Conservation (phyloP, 805 yeast species). For the Ogataea allantospora region DNA sequence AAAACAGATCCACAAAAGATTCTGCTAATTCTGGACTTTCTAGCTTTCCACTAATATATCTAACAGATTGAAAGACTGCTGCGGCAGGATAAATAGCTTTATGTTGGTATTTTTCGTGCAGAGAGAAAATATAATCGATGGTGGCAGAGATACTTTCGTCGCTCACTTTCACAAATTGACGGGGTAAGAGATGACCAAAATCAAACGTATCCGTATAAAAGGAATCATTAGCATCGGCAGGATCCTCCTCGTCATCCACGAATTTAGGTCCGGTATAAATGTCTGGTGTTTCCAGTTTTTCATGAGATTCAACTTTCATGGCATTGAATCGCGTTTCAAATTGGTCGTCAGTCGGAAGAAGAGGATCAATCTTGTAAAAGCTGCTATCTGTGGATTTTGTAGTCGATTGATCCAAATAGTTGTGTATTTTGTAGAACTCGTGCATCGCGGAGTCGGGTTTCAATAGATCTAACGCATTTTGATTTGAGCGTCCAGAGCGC, state of each 20-base stretch:
- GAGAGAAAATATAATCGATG: constrained; percentile 45
- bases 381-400: constrained; percentile 8
- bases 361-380: constrained; percentile 21
- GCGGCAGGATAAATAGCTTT: constrained; percentile 64
- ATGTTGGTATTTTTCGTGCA: constrained; percentile 47
- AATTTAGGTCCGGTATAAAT: constrained; percentile 28
- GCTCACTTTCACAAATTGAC: constrained; percentile 59
- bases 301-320: constrained; percentile 18
- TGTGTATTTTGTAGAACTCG: constrained; percentile 57
- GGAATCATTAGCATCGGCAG: constrained; percentile 35
- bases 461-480: constrained; percentile 57
- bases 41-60: constrained; percentile 61
- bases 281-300: constrained; percentile 14
- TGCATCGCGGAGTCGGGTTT: constrained; percentile 55
- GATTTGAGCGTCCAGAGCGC: constrained; percentile 33
- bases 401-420: constrained; percentile 31
- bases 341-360: constrained; percentile 20
- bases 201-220: constrained; percentile 43
- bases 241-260: constrained; percentile 31
- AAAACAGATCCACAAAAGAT: constrained; percentile 57
- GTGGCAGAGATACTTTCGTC: constrained; percentile 54
- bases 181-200: constrained; percentile 51
- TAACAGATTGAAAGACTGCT: constrained; percentile 62
- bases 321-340: constrained; percentile 38
- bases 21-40: constrained; percentile 56